These are phyloP conservation scores for Tolypocladium ophioglossoides DNA, from an alignment of 2,329 filamentous ascomycete genomes.

Conservation along the genomic window DNA sequence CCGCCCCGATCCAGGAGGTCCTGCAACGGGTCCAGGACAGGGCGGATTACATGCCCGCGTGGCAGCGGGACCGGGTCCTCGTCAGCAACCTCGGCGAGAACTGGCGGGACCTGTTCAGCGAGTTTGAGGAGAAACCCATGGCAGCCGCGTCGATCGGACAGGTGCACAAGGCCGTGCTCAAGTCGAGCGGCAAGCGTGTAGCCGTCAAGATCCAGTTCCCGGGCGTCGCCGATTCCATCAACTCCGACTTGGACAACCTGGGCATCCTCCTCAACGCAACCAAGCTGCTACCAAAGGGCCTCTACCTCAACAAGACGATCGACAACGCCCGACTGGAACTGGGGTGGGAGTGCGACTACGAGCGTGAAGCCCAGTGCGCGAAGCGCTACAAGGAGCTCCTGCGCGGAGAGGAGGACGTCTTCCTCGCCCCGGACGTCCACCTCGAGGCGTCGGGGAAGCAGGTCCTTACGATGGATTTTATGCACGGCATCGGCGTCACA, in stretches of 20 bases:
- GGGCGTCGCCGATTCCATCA: constrained; percentile 89
- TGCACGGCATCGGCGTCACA: constrained; percentile 79
- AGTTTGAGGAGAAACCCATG: constrained; percentile 85
- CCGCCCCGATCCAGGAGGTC: constrained; percentile 75
- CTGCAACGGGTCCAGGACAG: constrained; percentile 91
- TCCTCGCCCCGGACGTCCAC: constrained; percentile 70
- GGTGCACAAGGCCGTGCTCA: constrained; percentile 77
- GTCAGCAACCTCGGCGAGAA: constrained; percentile 65
- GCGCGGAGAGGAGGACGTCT: constrained; percentile 52
- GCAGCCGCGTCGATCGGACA: constrained; percentile 96
- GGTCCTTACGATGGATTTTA: constrained; percentile 87
- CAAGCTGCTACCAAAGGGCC: constrained; percentile 75
- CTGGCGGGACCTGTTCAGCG: constrained; percentile 74
- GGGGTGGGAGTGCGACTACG: constrained; percentile 95
- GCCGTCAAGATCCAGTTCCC: constrained; percentile 98
- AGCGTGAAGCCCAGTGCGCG: constrained; percentile 75
- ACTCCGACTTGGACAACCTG: constrained; percentile 91
- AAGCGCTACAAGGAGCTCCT: constrained; percentile 68
- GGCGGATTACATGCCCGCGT: constrained; percentile 96
- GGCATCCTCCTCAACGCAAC: constrained; percentile 85
- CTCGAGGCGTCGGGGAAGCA: constrained; percentile 71
- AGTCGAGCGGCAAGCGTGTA: constrained; percentile 62
- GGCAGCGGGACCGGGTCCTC: constrained; percentile 81
- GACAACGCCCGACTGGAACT: constrained; percentile 87
- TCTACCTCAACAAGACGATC: constrained; percentile 95